Evolutionary conservation across 2,329 filamentous ascomycete genomes (phyloP).

Genomic region (Microdochium trichocladiopsis): DNA sequence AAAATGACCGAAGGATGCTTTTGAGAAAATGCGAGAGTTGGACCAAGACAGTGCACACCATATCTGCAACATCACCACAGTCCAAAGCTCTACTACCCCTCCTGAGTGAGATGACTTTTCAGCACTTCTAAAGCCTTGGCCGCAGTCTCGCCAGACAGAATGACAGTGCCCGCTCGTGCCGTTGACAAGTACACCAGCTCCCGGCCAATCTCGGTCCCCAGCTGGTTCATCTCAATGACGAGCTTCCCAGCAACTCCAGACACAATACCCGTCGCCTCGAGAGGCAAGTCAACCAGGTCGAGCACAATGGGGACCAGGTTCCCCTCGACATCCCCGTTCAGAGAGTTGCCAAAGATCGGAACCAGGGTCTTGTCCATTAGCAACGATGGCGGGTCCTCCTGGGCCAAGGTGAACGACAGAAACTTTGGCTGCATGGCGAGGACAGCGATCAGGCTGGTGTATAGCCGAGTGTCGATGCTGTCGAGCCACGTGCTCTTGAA

Average conservation of each 20-base stretch:
- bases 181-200: slow-evolving; percentile 91
- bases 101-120: slow-evolving; percentile 37
- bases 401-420: slow-evolving; percentile 66
- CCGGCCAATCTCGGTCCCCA: slow-evolving; percentile 37
- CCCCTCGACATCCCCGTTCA: slow-evolving; percentile 69
- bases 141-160: slow-evolving; percentile 70
- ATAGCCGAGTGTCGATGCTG: slow-evolving; percentile 55
- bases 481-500: slow-evolving; percentile 43
- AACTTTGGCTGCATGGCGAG: slow-evolving; percentile 59
- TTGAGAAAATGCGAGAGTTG: no score
- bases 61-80: no score
- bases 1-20: no score
- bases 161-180: slow-evolving; percentile 80
- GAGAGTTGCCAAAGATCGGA: slow-evolving; percentile 58
- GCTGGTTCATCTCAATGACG: slow-evolving; percentile 60
- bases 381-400: slow-evolving; percentile 67
- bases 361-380: slow-evolving; percentile 65
- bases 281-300: slow-evolving; percentile 71
- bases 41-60: no score
- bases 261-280: slow-evolving; percentile 90
- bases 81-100: not conserved
- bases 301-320: slow-evolving; percentile 81
- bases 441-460: slow-evolving; percentile 55
- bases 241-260: slow-evolving; percentile 85
- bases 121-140: slow-evolving; percentile 68